Conservation (phyloP, 805 yeast genomes). For the Wickerhamomyces rabaulensis region DNA sequence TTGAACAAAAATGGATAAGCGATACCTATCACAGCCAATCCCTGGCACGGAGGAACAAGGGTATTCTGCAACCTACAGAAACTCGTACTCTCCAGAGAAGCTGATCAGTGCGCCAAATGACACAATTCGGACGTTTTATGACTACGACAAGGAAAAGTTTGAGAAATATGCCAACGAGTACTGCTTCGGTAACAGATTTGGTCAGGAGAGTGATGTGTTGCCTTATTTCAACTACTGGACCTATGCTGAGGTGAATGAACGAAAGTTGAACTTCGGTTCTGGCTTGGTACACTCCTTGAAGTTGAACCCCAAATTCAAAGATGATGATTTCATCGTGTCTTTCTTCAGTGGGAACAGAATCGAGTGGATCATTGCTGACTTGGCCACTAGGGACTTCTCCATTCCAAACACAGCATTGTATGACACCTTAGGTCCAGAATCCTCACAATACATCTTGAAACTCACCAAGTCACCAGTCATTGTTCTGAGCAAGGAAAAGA, state of each 20-base stretch:
- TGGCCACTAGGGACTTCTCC: slow-evolving; percentile 37
- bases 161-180: slow-evolving; percentile 24
- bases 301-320: slow-evolving; percentile 4
- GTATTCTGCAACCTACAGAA: slow-evolving; percentile 40
- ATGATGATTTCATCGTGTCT: slow-evolving; percentile 40
- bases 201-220: slow-evolving; percentile 24
- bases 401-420: slow-evolving; percentile 46
- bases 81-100: slow-evolving; percentile 19
- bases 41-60: slow-evolving; percentile 27
- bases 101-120: slow-evolving; percentile 29
- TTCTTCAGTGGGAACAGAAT: slow-evolving; percentile 48
- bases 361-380: slow-evolving; percentile 64
- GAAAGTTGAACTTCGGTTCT: slow-evolving; percentile 43
- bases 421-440: slow-evolving; percentile 51
- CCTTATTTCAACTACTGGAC: slow-evolving; percentile 32
- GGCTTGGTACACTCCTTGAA: slow-evolving; percentile 35
- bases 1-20: background rate
- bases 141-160: slow-evolving; percentile 35
- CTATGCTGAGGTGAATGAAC: slow-evolving; percentile 33
- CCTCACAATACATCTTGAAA: slow-evolving; percentile 56
- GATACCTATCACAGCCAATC: background rate
- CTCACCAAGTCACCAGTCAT: slow-evolving; percentile 61
- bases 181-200: slow-evolving; percentile 19
- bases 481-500: slow-evolving; percentile 41
- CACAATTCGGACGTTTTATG: slow-evolving; percentile 31